These are phyloP conservation scores for Talinum fruticosum DNA, from an alignment of 148 eudicot genomes.

Conservation along the genomic window DNA sequence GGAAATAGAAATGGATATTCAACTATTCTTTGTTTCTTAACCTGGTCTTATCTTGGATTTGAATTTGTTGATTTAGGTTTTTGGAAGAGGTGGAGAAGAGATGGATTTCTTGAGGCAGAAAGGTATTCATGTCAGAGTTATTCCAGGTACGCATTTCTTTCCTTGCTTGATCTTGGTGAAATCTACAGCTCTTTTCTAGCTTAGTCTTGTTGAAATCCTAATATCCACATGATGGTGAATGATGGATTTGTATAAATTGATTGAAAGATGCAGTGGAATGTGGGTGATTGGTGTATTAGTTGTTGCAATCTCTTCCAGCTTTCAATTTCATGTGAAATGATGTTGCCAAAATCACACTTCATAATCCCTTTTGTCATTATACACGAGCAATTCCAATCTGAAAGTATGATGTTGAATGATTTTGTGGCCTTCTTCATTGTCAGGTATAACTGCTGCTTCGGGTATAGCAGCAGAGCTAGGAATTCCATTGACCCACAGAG, in stretches of 20 bases:
- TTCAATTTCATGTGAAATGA: not conserved
- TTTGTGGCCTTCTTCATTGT: slow-evolving; percentile 8
- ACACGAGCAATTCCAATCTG: not conserved
- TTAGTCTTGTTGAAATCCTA: not conserved
- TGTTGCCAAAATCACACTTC: not conserved
- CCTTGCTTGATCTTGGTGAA: not conserved
- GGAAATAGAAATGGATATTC: not conserved
- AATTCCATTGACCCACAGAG: slow-evolving; percentile 90
- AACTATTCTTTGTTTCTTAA: not conserved
- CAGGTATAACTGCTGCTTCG: slow-evolving; percentile 97
- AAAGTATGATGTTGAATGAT: not conserved
- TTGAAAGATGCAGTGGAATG: not conserved
- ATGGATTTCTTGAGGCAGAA: slow-evolving; percentile 93
- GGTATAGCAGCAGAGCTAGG: slow-evolving; percentile 96
- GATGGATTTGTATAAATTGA: not conserved
- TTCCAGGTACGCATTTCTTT: slow-evolving; percentile 59
- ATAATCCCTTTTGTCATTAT: not conserved
- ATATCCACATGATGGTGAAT: not conserved
- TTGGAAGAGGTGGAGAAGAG: slow-evolving; percentile 99
- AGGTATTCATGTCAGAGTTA: slow-evolving; percentile 87
- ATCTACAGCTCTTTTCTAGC: not conserved
- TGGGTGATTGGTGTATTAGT: not conserved
- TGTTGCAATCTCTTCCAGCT: not conserved
- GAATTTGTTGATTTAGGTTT: slow-evolving; percentile 36
- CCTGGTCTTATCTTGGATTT: not conserved